Conservation (phyloP, 768 basidiomycete species). For the Rickenella mellea region DNA sequence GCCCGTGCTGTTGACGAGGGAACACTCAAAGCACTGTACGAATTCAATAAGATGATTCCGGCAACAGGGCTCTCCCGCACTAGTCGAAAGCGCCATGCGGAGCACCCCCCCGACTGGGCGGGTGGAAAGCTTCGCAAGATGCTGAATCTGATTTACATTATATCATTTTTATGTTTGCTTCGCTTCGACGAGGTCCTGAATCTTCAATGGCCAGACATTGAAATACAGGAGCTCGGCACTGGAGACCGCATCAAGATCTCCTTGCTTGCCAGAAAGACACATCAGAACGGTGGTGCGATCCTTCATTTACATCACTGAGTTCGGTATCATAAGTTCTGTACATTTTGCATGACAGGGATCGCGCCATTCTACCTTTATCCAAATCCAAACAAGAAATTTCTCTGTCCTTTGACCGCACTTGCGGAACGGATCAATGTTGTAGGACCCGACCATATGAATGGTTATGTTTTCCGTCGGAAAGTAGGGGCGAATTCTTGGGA, state of each 20-base stretch:
- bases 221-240: not conserved
- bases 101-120: conserved; percentile 9
- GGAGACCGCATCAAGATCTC: conserved; percentile 1
- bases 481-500: not conserved
- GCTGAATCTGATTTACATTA: conserved; percentile 10
- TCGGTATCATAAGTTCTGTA: too few relatives aligned
- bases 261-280: conserved; percentile 12
- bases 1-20: conserved; percentile 14
- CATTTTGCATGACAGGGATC: conserved; percentile 15
- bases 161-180: conserved; percentile 14
- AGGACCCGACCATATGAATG: too few relatives aligned
- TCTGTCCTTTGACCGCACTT: conserved; percentile 25
- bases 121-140: conserved; percentile 11
- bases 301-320: not conserved
- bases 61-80: not conserved
- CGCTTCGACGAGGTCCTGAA: conserved; percentile 15
- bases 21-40: conserved; percentile 10
- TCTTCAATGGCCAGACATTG: conserved; percentile 12
- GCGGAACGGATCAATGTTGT: too few relatives aligned
- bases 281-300: conserved; percentile 13
- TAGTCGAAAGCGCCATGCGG: not conserved
- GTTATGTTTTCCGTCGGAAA: too few relatives aligned
- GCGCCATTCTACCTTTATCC: conserved; percentile 20
- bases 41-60: conserved; percentile 5
- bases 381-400: conserved; percentile 18